Evolutionary conservation across 106 monocot species (phyloP).

Genomic region (Platanthera zijinensis): DNA sequence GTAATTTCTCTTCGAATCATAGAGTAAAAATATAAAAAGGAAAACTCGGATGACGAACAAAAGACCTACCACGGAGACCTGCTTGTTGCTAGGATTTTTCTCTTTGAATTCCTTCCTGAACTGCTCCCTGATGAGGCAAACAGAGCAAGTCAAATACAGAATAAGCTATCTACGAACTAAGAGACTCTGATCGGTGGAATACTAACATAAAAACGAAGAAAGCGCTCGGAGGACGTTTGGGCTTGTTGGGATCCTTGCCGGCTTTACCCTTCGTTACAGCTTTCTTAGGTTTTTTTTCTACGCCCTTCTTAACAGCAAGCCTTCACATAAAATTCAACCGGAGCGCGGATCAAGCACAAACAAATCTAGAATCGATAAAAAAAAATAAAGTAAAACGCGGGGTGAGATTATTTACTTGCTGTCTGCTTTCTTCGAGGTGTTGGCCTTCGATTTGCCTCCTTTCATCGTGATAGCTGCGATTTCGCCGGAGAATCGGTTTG

Average conservation of each 20-base stretch:
- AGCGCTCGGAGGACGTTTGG: constrained; percentile 12
- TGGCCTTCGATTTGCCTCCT: constrained; percentile 5
- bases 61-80: constrained; percentile 58
- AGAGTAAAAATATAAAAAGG: neutral
- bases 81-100: constrained; percentile 73
- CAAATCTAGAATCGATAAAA: neutral
- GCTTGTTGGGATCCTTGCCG: constrained; percentile 5
- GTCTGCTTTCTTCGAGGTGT: constrained; percentile 9
- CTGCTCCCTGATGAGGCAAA: constrained; percentile 51
- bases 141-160: neutral
- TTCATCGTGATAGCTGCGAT: constrained; percentile 2
- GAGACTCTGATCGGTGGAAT: neutral
- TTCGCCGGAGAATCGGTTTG: neutral
- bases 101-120: constrained; percentile 79
- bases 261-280: neutral
- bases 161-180: neutral
- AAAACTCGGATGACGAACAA: neutral
- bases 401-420: neutral
- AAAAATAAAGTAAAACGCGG: neutral
- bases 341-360: neutral
- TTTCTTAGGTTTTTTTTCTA: neutral
- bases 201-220: constrained; percentile 47
- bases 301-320: neutral
- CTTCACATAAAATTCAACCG: neutral
- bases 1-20: neutral